Base-by-base conservation (phyloP, 106 monocot species). In the Dioscorea zingiberensis region DNA sequence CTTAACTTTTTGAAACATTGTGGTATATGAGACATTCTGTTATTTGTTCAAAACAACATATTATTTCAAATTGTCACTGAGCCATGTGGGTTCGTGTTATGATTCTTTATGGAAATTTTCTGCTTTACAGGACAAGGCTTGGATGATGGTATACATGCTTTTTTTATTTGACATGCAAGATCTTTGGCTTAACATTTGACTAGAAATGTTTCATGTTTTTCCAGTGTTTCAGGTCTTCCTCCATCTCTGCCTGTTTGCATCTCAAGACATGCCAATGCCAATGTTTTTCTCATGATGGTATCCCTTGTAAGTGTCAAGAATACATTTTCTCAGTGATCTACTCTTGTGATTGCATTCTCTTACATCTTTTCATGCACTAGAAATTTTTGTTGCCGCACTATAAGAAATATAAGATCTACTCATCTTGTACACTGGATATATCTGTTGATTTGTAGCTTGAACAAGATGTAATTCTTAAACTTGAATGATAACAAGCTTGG, bases 61-160 rank as follows among this genome's bases (percentile, higher is more conserved):
- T n/a, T n/a, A n/a, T n/a, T n/a, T 16, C 84, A 89, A 59, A 89
- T 89, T 49, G 76, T 89, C 58, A 89, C 88, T n/a, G 88, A 84
- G 67, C 70, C 84, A 67, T 89, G 84, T 74, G 88, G 88, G 13
- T 89, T 89, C 60, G n/a, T n/a, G 78, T 89, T 65, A 84, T 76
- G 2, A 89, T 89, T 27, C 84, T 89, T 55, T 81, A 84, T 25
- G 88, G 88, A 48, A 89, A 81, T 25, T 89, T 89, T 71, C 84
- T 89, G 22, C 88, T 84, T 59, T 86, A 91, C 67, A 91, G 72
- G 72, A 91, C 87, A 3, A 87, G 91, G 87, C 60, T 82, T 91
- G 91, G 76, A 26, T 62, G 76, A 84, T 57, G 68, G 68, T 72
- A 75, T 59, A n/a, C n/a, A n/a, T n/a, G n/a, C n/a, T n/a, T n/a